Evolutionary conservation across 2,329 filamentous ascomycete genomes (phyloP).

Genomic region (Apiospora marii): DNA sequence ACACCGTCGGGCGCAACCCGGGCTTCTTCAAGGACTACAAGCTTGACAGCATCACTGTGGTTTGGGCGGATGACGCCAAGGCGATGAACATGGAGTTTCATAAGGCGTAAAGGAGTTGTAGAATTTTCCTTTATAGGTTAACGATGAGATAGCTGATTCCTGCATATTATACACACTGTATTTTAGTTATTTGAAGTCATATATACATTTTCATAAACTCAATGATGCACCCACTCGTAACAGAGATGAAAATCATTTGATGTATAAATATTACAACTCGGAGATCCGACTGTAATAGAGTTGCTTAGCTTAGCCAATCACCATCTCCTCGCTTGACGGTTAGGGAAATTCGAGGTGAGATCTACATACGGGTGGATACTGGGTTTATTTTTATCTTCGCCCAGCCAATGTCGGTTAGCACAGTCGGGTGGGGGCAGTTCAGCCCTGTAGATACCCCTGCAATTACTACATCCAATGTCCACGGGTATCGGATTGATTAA

Average conservation of each 20-base stretch:
- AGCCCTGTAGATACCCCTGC: background rate
- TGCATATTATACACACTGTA: too few relatives aligned
- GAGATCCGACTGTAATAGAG: background rate
- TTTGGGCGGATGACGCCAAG: background rate
- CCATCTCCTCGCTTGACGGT: background rate
- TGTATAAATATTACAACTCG: too few relatives aligned
- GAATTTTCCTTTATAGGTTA: too few relatives aligned
- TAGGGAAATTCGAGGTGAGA: background rate
- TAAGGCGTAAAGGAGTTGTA: background rate
- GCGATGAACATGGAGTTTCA: constrained; percentile 8
- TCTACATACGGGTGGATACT: background rate
- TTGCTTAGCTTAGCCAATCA: background rate
- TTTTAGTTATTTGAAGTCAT: too few relatives aligned
- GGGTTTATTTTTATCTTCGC: background rate
- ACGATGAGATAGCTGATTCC: too few relatives aligned
- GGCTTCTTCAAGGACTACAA: constrained; percentile 13
- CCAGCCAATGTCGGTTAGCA: background rate
- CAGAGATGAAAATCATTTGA: background rate
- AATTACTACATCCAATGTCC: background rate
- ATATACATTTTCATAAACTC: too few relatives aligned
- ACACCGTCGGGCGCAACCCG: background rate
- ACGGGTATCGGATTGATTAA: background rate
- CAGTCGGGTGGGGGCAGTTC: background rate
- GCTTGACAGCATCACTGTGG: background rate
- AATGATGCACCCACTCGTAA: background rate